Conservation (phyloP, 2,329 filamentous ascomycete species). For the Dactylellina leptospora region DNA sequence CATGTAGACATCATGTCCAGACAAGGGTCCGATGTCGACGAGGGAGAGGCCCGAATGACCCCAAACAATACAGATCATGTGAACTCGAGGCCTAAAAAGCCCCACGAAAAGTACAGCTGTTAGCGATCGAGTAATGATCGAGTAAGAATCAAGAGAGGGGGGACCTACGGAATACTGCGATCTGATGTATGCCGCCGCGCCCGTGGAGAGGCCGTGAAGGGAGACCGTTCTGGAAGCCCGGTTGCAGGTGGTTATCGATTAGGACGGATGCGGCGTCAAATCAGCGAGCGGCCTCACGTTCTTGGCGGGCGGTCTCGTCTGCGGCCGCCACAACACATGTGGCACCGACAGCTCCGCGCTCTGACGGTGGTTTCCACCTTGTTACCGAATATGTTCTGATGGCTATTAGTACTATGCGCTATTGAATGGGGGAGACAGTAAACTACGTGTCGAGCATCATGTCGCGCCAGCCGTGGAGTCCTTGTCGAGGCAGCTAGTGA, state of each 20-base stretch:
- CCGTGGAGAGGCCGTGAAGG: too few relatives aligned
- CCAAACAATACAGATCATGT: constrained; percentile 13
- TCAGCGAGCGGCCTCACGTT: not conserved
- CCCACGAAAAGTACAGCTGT: constrained; percentile 16
- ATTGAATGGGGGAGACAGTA: too few relatives aligned
- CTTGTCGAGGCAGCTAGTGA: too few relatives aligned
- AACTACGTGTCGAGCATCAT: too few relatives aligned
- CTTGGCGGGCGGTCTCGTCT: constrained; percentile 1
- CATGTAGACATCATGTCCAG: not conserved
- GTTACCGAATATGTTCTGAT: not conserved
- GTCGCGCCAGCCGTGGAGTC: too few relatives aligned
- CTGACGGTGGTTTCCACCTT: not conserved
- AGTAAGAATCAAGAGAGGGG: not conserved
- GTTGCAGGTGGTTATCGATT: constrained; percentile 26
- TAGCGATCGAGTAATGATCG: not conserved
- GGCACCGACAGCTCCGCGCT: too few relatives aligned
- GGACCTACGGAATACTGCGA: not conserved
- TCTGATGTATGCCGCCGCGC: not conserved
- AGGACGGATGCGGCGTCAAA: constrained; percentile 24
- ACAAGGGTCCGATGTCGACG: constrained; percentile 25
- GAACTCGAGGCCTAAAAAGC: not conserved
- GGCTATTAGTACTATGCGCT: too few relatives aligned
- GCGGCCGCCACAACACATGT: constrained; percentile 7
- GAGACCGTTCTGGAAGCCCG: constrained; percentile 26
- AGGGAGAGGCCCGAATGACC: not conserved